These are phyloP conservation scores for Nannochloropsis oceanica DNA, from an alignment of 108 stramenopile species.

Conservation along the genomic window DNA sequence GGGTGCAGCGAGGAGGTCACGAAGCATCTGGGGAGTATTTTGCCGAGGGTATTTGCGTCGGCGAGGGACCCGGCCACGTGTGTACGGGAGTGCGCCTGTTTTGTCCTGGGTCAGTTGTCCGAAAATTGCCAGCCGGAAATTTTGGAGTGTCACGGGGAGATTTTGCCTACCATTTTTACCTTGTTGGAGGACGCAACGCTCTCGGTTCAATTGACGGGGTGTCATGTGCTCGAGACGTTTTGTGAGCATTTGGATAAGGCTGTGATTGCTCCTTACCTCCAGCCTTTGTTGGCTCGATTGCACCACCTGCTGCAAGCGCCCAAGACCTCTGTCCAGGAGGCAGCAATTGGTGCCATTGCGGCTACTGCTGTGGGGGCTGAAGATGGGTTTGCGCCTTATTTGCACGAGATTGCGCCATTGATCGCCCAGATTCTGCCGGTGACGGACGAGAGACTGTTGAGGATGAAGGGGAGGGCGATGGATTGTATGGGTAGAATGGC, in stretches of 20 bases:
- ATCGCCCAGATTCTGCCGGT: slow-evolving; percentile 52
- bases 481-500: slow-evolving; percentile 99
- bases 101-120: slow-evolving; percentile 83
- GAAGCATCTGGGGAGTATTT: slow-evolving; percentile 52
- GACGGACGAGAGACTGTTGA: slow-evolving; percentile 56
- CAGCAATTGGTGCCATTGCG: slow-evolving; percentile 83
- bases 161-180: slow-evolving; percentile 80
- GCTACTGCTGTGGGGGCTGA: slow-evolving; percentile 92
- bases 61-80: slow-evolving; percentile 63
- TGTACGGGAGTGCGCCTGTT: slow-evolving; percentile 91
- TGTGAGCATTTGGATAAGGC: slow-evolving; percentile 88
- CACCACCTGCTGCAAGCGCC: slow-evolving; percentile 68
- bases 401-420: slow-evolving; percentile 48
- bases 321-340: slow-evolving; percentile 62
- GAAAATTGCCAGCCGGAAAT: slow-evolving; percentile 97
- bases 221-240: slow-evolving; percentile 97
- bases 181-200: slow-evolving; percentile 64
- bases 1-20: slow-evolving; percentile 67
- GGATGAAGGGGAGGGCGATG: slow-evolving; percentile 78
- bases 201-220: slow-evolving; percentile 30
- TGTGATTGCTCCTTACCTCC: slow-evolving; percentile 70
- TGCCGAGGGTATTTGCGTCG: slow-evolving; percentile 63
- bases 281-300: slow-evolving; percentile 69
- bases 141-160: slow-evolving; percentile 51
- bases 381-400: slow-evolving; percentile 84